Conservation (phyloP, 352 stramenopile species). For the Pythium dissotocum region DNA sequence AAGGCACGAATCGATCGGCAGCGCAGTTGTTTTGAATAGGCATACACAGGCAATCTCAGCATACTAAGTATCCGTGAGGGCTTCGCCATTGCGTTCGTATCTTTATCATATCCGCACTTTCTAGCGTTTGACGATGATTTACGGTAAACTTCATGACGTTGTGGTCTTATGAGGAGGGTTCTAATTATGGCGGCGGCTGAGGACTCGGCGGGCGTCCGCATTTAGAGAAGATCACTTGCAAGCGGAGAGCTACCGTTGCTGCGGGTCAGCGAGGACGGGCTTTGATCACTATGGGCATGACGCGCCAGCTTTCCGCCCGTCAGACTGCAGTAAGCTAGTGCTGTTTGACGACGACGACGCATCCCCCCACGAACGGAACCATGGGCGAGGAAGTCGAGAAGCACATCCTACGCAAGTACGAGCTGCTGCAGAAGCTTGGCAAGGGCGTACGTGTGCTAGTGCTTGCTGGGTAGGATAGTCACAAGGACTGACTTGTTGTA, state of each 20-base stretch:
- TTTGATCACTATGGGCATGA: not conserved
- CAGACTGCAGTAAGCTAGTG: not conserved
- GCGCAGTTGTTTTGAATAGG: slow-evolving; percentile 29
- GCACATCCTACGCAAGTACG: slow-evolving; percentile 93
- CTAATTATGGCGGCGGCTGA: not conserved
- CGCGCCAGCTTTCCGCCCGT: not conserved
- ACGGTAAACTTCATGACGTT: not conserved
- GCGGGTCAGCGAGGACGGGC: too few relatives aligned
- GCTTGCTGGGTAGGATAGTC: too few relatives aligned
- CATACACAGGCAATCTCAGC: slow-evolving; percentile 12
- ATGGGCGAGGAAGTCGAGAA: slow-evolving; percentile 94
- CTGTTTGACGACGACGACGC: not conserved
- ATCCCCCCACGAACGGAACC: not conserved
- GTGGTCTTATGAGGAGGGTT: not conserved
- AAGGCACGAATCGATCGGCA: slow-evolving; percentile 1
- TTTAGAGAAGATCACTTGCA: not conserved
- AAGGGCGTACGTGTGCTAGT: slow-evolving; percentile 75
- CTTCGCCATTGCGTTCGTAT: not conserved
- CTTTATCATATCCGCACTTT: too few relatives aligned
- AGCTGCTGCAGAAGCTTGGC: slow-evolving; percentile 92
- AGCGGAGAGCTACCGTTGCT: too few relatives aligned
- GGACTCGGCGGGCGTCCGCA: not conserved
- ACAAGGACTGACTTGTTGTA: not conserved
- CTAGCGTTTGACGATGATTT: not conserved
- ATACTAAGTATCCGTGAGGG: not conserved